phyloP scores from a whole-genome alignment of 2,329 filamentous ascomycete genomes.

The Aulographum hederae region DNA sequence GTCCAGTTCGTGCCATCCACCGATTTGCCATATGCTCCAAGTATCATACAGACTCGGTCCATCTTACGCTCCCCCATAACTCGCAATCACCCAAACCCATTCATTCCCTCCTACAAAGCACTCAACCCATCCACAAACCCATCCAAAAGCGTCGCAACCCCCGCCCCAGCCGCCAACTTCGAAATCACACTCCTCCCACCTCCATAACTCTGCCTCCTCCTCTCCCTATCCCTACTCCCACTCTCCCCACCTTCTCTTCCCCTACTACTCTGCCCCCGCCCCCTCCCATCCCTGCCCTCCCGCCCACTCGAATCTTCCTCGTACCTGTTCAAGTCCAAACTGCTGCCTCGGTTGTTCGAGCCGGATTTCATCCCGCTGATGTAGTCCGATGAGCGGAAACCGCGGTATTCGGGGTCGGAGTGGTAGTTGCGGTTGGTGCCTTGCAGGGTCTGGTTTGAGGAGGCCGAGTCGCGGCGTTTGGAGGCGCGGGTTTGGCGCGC shows the following conservation, averaged over 20 bases:
- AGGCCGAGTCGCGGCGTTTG: neutral
- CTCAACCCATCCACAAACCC: conserved; percentile 3
- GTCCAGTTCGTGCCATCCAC: no score
- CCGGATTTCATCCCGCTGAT: neutral
- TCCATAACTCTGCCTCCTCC: neutral
- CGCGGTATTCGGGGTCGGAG: neutral
- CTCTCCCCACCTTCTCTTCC: neutral
- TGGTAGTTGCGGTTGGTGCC: neutral
- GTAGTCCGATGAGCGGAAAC: neutral
- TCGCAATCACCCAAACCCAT: neutral
- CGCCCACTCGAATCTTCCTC: neutral
- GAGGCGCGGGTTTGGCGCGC: neutral
- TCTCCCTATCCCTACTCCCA: neutral
- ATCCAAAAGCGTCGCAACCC: conserved; percentile 3
- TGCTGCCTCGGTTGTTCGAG: neutral
- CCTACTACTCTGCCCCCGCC: neutral
- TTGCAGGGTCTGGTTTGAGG: neutral
- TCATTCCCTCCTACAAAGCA: neutral
- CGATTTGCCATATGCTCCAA: no score
- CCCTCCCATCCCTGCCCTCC: neutral
- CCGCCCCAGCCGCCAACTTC: conserved; percentile 3
- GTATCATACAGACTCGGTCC: no score
- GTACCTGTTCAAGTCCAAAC: neutral
- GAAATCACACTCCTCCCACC: neutral
- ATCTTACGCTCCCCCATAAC: neutral